Percentiles rank a stretch among this genome's conserved stretches.
phyloP scores from a whole-genome alignment of 345 rosid genomes.

The Moricandia moricandioides region DNA sequence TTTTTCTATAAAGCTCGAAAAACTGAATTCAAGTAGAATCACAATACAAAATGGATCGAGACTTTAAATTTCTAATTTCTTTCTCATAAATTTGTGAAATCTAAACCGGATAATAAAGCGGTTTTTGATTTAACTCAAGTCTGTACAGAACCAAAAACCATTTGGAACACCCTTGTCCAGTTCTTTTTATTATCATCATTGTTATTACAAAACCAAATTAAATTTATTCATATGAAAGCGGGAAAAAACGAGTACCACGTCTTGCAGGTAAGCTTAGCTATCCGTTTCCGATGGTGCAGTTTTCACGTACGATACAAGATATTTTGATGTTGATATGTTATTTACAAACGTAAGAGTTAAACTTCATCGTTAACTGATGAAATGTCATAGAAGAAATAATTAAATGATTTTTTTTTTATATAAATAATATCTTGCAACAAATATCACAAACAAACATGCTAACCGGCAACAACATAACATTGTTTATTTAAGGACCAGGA shows the following conservation, averaged over 20 bases:
- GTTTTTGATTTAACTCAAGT: neutral
- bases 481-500: slow-evolving; percentile 6
- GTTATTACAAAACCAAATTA: neutral
- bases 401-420: neutral
- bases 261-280: slow-evolving; percentile 27
- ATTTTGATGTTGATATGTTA: neutral
- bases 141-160: neutral
- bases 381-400: neutral
- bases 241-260: slow-evolving; percentile 22
- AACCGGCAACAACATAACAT: slow-evolving; percentile 7
- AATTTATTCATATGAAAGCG: neutral
- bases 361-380: neutral
- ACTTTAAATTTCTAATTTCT: neutral
- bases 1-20: neutral
- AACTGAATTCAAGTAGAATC: neutral
- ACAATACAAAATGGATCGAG: neutral
- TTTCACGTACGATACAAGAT: slow-evolving; percentile 22
- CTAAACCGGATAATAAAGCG: neutral
- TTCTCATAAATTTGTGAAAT: neutral
- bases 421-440: neutral
- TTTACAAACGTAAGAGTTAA: neutral
- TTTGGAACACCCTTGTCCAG: neutral
- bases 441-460: neutral
- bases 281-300: slow-evolving; percentile 22
- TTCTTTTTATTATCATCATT: neutral